Conservation (phyloP, 495 filamentous ascomycete species). For the Xylaria flabelliformis region DNA sequence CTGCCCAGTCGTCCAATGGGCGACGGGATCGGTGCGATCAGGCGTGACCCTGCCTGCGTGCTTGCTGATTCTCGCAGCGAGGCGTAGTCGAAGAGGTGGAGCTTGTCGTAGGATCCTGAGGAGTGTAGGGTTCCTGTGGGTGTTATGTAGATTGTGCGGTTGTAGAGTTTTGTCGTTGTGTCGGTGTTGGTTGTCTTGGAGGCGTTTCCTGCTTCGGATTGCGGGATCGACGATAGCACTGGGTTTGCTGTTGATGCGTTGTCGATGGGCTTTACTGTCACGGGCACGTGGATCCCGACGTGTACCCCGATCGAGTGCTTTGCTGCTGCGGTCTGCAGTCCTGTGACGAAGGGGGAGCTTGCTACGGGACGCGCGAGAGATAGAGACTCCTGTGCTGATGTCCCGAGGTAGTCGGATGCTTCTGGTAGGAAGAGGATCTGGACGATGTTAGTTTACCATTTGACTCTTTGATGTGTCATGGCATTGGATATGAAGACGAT, state of each 20-base stretch:
- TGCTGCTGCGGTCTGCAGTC: conserved; percentile 70
- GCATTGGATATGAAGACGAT: too few relatives aligned
- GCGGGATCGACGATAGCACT: conserved; percentile 22
- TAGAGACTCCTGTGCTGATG: conserved; percentile 67
- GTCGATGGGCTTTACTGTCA: conserved; percentile 44
- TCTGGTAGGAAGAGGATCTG: conserved; percentile 91
- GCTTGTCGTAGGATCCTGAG: conserved; percentile 60
- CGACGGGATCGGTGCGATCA: conserved; percentile 71
- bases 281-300: conserved; percentile 86
- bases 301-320: conserved; percentile 71
- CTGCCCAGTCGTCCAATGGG: conserved; percentile 75
- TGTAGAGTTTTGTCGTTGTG: conserved; percentile 45
- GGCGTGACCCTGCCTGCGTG: conserved; percentile 45
- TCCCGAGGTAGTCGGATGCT: conserved; percentile 86
- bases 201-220: conserved; percentile 15
- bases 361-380: conserved; percentile 64
- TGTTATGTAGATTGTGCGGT: conserved; percentile 56
- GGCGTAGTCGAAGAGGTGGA: conserved; percentile 56
- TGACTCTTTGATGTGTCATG: too few relatives aligned
- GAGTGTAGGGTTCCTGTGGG: conserved; percentile 46
- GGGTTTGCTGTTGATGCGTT: conserved; percentile 16
- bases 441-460: background rate
- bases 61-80: conserved; percentile 39
- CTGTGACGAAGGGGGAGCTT: conserved; percentile 68
- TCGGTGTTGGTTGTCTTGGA: background rate